Evolutionary conservation across 2,329 filamentous ascomycete species (phyloP), one percentile per base, ranked within the genome.

Genomic region (Exophiala sp.): DNA sequence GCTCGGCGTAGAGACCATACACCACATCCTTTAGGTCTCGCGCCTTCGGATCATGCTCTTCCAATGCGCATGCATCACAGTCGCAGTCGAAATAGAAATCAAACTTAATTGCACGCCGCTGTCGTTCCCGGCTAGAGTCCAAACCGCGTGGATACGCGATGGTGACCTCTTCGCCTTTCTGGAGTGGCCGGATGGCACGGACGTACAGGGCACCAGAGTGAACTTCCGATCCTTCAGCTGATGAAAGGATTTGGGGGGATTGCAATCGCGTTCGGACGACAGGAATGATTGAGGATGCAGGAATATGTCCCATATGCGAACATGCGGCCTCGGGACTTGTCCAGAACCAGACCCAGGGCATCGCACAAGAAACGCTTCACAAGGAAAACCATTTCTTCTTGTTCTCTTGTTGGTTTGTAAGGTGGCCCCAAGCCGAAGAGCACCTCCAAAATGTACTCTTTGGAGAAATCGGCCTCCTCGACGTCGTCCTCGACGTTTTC

Each of bases 131-230:
- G 14, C 22, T 40, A 24, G 14, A 9, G 18, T 11, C 16, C 6
- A 41, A 8, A 53, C 39, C 11, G 45, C 46, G 1, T 52, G 52
- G 41, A 43, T 64, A 65, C 1, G 58, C 29, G 30, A 62, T 46
- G 2, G 58, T 62, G 32, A 66, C 57, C 39, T 67, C 63, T 16
- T 60, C 56, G 1, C 62, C 63, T 3, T 32, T 32, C 7, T 30
- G 21, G 37, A 67, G 63, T 9, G 22, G 18, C 18, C 39, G 42
- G 16, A 49, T 41, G 4, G 50, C 53, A 30, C 40, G 40, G n/a
- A 43, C 18, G 3, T 19, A 8, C 34, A 37, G 14, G 13, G n/a
- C 6, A 16, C 34, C 34, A 9, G 14, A 18, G 2, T 8, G 19
- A 18, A 8, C 19, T n/a, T n/a, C 29, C 29, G 29, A n/a, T 8